Evolutionary conservation across 768 basidiomycete species (phyloP).

Genomic region (Lentinula guzmanii): DNA sequence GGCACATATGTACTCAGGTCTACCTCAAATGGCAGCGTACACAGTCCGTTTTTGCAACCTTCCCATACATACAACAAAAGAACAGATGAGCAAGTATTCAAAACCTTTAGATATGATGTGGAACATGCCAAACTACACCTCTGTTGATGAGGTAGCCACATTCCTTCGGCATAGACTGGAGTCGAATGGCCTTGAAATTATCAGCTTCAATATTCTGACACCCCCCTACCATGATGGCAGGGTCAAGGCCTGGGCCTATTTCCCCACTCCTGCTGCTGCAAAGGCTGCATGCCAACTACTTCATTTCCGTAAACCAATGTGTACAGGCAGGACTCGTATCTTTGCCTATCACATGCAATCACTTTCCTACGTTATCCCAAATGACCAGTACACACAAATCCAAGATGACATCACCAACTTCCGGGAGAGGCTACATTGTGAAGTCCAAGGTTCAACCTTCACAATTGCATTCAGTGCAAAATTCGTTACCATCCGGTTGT

Average conservation of each 20-base stretch:
- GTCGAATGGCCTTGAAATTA: slow-evolving; percentile 18
- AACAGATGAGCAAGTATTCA: slow-evolving; percentile 31
- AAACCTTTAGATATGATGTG: slow-evolving; percentile 32
- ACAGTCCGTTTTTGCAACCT: slow-evolving; percentile 53
- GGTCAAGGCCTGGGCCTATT: slow-evolving; percentile 52
- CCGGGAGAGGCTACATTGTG: slow-evolving; percentile 26
- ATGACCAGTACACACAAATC: slow-evolving; percentile 31
- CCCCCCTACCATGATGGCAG: slow-evolving; percentile 45
- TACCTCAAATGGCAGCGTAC: slow-evolving; percentile 51
- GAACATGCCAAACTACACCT: slow-evolving; percentile 33
- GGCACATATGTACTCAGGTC: slow-evolving; percentile 46
- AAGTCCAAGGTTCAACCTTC: slow-evolving; percentile 19
- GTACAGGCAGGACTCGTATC: slow-evolving; percentile 40
- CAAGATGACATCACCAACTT: slow-evolving; percentile 41
- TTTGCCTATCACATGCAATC: slow-evolving; percentile 49
- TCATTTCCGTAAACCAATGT: slow-evolving; percentile 38
- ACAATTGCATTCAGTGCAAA: slow-evolving; percentile 11
- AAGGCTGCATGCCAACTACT: slow-evolving; percentile 41
- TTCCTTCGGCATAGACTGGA: slow-evolving; percentile 31
- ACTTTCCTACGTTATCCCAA: slow-evolving; percentile 38
- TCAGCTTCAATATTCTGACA: slow-evolving; percentile 39
- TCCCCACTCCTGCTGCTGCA: slow-evolving; percentile 46
- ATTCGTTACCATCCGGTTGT: slow-evolving; percentile 38
- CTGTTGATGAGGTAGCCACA: slow-evolving; percentile 26
- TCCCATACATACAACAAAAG: slow-evolving; percentile 30